phyloP scores from a whole-genome alignment of 352 stramenopile species.

The Thalassiosira mediterranea region DNA sequence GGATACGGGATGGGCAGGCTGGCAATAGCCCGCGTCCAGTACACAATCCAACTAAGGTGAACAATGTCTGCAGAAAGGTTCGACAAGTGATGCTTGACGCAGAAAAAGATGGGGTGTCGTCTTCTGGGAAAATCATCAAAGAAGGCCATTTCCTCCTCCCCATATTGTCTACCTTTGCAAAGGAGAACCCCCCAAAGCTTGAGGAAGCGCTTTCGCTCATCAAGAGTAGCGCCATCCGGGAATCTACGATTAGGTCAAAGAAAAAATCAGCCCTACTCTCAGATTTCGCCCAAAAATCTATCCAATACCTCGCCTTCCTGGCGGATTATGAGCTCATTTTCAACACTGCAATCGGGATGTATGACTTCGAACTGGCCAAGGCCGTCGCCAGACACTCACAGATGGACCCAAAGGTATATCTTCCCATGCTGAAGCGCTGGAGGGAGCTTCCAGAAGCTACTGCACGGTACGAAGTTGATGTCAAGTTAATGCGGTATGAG shows the following conservation, averaged over 20 bases:
- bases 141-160: conserved; percentile 79
- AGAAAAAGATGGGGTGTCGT: conserved; percentile 52
- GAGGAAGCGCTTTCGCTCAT: conserved; percentile 80
- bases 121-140: conserved; percentile 43
- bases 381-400: conserved; percentile 82
- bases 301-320: conserved; percentile 84
- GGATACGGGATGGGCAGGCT: conserved; percentile 34
- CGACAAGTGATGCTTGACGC: conserved; percentile 65
- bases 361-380: conserved; percentile 83
- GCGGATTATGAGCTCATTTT: conserved; percentile 84
- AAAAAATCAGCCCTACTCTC: conserved; percentile 71
- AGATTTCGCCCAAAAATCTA: conserved; percentile 74
- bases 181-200: conserved; percentile 78
- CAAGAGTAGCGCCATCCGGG: conserved; percentile 49
- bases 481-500: conserved; percentile 80
- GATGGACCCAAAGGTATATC: conserved; percentile 85
- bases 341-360: conserved; percentile 83
- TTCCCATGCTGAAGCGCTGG: conserved; percentile 78
- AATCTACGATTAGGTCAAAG: conserved; percentile 20
- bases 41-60: conserved; percentile 83
- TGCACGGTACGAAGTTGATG: conserved; percentile 77
- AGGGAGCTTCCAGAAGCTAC: conserved; percentile 60
- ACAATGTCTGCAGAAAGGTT: conserved; percentile 73
- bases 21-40: too few species aligned
- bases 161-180: conserved; percentile 83